These are phyloP conservation scores for Narthecium ossifragum DNA, from an alignment of 106 monocot genomes.

Conservation along the genomic window DNA sequence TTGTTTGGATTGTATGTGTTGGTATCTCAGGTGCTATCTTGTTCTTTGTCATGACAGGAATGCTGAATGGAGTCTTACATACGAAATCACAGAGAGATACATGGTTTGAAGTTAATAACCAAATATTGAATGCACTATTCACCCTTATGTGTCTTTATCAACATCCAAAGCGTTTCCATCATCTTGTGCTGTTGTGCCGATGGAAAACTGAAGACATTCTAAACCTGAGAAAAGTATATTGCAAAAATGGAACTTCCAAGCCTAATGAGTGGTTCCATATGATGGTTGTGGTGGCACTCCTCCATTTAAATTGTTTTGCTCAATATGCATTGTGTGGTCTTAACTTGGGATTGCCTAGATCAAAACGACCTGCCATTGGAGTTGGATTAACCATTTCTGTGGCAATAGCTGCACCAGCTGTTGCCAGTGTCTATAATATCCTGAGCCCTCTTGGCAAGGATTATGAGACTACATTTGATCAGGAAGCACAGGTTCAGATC, in stretches of 20 bases:
- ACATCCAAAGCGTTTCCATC: slow-evolving; percentile 35
- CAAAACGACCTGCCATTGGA: slow-evolving; percentile 34
- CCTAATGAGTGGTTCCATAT: slow-evolving; percentile 42
- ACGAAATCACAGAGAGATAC: slow-evolving; percentile 37
- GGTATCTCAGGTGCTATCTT: slow-evolving; percentile 40
- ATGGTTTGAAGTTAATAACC: slow-evolving; percentile 58
- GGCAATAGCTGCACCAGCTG: slow-evolving; percentile 27
- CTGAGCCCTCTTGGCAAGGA: slow-evolving; percentile 48
- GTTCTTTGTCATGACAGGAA: slow-evolving; percentile 55
- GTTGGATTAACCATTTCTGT: slow-evolving; percentile 32
- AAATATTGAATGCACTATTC: slow-evolving; percentile 44
- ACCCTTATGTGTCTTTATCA: slow-evolving; percentile 53
- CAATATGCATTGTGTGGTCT: slow-evolving; percentile 48
- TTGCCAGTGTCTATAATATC: slow-evolving; percentile 36
- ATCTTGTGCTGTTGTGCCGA: slow-evolving; percentile 33
- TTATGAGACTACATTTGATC: slow-evolving; percentile 21
- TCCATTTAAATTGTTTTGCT: slow-evolving; percentile 47
- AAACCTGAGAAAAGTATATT: slow-evolving; percentile 45
- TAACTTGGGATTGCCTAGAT: slow-evolving; percentile 38
- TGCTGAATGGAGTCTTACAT: slow-evolving; percentile 33
- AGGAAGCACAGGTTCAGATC: slow-evolving; percentile 14
- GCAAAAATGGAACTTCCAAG: slow-evolving; percentile 49
- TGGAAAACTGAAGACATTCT: slow-evolving; percentile 26
- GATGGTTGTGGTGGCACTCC: slow-evolving; percentile 40
- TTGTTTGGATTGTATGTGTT: slow-evolving; percentile 33